A percentile compares a stretch with the other conserved stretches of the same genome.
phyloP scores from a whole-genome alignment of 2,329 filamentous ascomycete species.

The Alternaria conjuncta region DNA sequence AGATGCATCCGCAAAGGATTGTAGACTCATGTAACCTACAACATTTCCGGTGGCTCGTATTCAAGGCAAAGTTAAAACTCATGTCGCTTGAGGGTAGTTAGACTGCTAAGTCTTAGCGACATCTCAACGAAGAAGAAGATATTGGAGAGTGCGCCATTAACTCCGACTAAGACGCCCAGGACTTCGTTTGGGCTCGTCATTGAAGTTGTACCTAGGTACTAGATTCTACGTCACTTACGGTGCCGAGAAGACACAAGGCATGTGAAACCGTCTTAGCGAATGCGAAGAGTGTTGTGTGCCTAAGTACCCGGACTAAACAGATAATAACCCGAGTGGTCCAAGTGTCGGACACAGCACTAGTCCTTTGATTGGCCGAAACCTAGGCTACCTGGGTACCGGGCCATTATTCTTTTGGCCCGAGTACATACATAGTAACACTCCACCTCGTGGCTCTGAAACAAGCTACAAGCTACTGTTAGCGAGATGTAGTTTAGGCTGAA shows the following conservation, averaged over 20 bases:
- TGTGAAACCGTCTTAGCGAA: background rate
- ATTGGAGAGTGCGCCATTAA: background rate
- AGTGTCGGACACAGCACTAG: background rate
- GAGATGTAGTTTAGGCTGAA: background rate
- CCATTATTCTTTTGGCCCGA: background rate
- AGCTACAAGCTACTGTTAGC: background rate
- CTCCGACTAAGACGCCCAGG: background rate
- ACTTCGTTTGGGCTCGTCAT: background rate
- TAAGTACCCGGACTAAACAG: background rate
- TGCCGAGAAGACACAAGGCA: background rate
- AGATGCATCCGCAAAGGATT: background rate
- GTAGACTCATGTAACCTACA: background rate
- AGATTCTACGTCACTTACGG: background rate
- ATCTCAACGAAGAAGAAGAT: background rate
- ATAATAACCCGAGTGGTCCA: background rate
- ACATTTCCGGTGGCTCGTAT: background rate
- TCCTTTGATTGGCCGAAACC: background rate
- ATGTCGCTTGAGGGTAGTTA: background rate
- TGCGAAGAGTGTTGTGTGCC: background rate
- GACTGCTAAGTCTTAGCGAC: background rate
- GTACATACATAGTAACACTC: background rate
- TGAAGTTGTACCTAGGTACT: background rate
- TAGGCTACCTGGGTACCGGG: background rate
- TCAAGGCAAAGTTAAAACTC: background rate
- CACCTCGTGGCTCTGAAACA: background rate